A percentile compares a stretch with the other conserved stretches of the same genome.
These are phyloP conservation scores for Cunninghamia lanceolata DNA, from an alignment of 75 land plant genomes.

Conservation along the genomic window DNA sequence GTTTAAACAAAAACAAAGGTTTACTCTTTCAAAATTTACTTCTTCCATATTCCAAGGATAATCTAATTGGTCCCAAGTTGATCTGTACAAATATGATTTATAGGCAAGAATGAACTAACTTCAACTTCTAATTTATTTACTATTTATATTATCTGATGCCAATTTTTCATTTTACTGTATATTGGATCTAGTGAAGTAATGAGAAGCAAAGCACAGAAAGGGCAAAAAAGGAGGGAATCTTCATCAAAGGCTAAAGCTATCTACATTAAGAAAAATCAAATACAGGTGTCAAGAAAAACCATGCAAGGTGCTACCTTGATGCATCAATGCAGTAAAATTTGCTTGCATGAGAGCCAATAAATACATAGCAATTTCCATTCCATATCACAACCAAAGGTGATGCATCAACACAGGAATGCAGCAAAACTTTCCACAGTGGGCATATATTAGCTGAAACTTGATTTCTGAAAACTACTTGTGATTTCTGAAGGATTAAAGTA, in stretches of 20 bases:
- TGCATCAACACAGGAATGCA: constrained; percentile 85
- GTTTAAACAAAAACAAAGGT: not conserved
- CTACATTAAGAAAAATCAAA: not conserved
- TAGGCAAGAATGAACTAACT: not conserved
- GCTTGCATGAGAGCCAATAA: constrained; percentile 84
- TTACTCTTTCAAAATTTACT: not conserved
- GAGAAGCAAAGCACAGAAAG: not conserved
- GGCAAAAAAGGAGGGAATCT: not conserved
- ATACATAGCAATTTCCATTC: constrained; percentile 26
- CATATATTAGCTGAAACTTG: constrained; percentile 24
- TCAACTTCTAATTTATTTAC: not conserved
- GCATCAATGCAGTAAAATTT: constrained; percentile 76
- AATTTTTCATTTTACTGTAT: not conserved
- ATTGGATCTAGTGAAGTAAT: not conserved
- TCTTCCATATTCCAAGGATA: not conserved
- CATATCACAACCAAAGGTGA: constrained; percentile 65
- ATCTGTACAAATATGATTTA: not conserved
- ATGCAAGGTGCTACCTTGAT: constrained; percentile 33
- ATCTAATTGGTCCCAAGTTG: not conserved
- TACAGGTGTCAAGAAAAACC: not conserved
- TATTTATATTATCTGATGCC: not conserved
- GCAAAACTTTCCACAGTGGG: constrained; percentile 51
- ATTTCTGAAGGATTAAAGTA: not conserved
- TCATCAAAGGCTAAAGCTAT: not conserved
- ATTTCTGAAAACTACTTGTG: constrained; percentile 15